Base-by-base conservation (phyloP, 106 monocot species). In the Dendrobium huoshanense region DNA sequence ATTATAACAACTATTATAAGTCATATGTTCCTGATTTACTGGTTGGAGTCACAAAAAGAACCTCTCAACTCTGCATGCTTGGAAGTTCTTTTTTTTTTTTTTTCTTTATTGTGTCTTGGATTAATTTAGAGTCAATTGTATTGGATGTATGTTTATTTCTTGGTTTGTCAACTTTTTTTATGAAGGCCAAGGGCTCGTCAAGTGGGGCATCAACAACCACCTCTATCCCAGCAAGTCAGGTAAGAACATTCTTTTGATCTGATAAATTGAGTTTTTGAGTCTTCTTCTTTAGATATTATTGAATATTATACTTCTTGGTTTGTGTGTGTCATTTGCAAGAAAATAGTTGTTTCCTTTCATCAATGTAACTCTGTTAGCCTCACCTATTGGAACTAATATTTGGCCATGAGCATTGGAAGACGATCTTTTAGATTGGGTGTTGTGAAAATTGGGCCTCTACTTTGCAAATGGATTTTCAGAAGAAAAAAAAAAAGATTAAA, bases 111-210 rank as follows among this genome's bases (percentile, higher is more conserved):
- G 4, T 37, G 17, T 70, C 37, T 8, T 74, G 42, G 74, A 41
- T 42, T 43, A 74, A 2, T 74, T 74, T 74, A 42, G 74, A 74
- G 43, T 44, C 22, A 44, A 74, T 37, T 40, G 70, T 70, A 37
- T 11, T 37, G 11, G 49, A 76, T 75, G 7, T 48, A 45, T 37
- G 18, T 16, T 76, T 27, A 20, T 76, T 43, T 41, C 18, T 49
- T 76, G 24, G 27, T 76, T 47, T 47, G 45, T 49, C 49, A 76
- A 76, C 10, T 5, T 4, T 49, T 49, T 49, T 49, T 76, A 37
- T 49, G 27, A 8, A 76, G 76, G 49, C 13, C 49, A 76, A 76
- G 47, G 49, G 45, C 27, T 76, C 76, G 15, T 76, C 76, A 24
- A 76, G 49, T 76, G 49, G 49, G 22, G 25, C 49, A 24, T 51